Evolutionary conservation across 345 rosid genomes (phyloP).

Genomic region (Brassica napus): DNA sequence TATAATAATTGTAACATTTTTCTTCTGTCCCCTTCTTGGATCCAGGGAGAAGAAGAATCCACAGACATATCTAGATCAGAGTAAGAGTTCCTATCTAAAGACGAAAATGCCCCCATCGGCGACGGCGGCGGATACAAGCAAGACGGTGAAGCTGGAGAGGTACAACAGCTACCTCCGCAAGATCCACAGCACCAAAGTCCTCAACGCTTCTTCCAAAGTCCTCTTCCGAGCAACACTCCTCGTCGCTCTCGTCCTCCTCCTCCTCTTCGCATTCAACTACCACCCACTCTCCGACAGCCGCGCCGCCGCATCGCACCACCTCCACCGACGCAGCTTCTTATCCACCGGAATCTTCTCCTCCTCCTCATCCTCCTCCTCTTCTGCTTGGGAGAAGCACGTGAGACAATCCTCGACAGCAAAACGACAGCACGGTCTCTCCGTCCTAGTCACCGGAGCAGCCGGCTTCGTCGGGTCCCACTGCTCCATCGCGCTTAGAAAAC

Average conservation of each 20-base stretch:
- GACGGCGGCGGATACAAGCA: constrained; percentile 80
- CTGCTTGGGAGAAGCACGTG: constrained; percentile 85
- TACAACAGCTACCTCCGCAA: constrained; percentile 84
- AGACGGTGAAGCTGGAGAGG: constrained; percentile 82
- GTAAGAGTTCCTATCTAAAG: constrained; percentile 1
- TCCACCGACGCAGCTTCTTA: constrained; percentile 55
- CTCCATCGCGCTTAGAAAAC: constrained; percentile 65
- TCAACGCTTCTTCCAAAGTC: constrained; percentile 86
- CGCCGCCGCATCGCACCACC: constrained; percentile 38
- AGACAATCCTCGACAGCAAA: constrained; percentile 75
- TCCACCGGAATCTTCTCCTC: constrained; percentile 50
- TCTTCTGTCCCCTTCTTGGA: constrained; percentile 3
- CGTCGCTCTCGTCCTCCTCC: constrained; percentile 70
- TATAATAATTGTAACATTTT: background rate
- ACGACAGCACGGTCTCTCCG: constrained; percentile 62
- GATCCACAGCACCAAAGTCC: constrained; percentile 67
- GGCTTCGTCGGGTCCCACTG: constrained; percentile 83
- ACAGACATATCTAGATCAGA: background rate
- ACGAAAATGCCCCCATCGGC: constrained; percentile 57
- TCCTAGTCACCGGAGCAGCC: constrained; percentile 82
- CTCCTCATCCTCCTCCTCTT: constrained; percentile 43
- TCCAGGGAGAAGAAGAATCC: constrained; percentile 15
- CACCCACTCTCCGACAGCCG: constrained; percentile 65
- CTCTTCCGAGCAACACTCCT: constrained; percentile 83
- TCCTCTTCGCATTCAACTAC: constrained; percentile 73